These are phyloP conservation scores for Amaranthus cruentus DNA, from an alignment of 148 eudicot species.

Conservation along the genomic window DNA sequence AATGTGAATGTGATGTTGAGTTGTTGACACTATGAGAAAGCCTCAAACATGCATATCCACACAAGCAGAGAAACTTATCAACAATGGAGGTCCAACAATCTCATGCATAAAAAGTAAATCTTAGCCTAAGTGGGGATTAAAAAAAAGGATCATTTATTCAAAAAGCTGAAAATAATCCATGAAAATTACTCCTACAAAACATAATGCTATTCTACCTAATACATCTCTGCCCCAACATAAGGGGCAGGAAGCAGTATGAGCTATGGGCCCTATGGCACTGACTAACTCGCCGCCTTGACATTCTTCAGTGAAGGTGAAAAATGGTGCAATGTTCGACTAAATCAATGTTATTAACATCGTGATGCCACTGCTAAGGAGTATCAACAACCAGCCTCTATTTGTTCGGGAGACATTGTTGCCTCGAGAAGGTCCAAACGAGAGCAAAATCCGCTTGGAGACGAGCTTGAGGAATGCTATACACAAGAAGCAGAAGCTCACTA, in stretches of 20 bases:
- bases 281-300: background rate
- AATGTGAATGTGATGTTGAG: no score
- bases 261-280: background rate
- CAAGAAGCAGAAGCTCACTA: slow-evolving; percentile 54
- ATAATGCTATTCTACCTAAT: slow-evolving; percentile 8
- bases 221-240: slow-evolving; percentile 4
- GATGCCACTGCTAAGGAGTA: slow-evolving; percentile 51
- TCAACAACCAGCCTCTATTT: slow-evolving; percentile 48
- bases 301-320: background rate
- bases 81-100: background rate
- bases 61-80: no score
- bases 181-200: background rate
- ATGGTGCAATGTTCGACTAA: slow-evolving; percentile 9
- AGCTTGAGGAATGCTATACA: slow-evolving; percentile 58
- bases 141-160: background rate
- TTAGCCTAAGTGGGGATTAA: slow-evolving; percentile 3
- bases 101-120: slow-evolving; percentile 1
- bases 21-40: no score
- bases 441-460: slow-evolving; percentile 40
- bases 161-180: background rate
- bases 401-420: slow-evolving; percentile 18
- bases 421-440: slow-evolving; percentile 32
- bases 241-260: slow-evolving; percentile 10
- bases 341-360: slow-evolving; percentile 55
- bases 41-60: background rate